These are phyloP conservation scores for Sporothrix brunneoviolacea DNA, from an alignment of 2,329 filamentous ascomycete species.

Conservation along the genomic window DNA sequence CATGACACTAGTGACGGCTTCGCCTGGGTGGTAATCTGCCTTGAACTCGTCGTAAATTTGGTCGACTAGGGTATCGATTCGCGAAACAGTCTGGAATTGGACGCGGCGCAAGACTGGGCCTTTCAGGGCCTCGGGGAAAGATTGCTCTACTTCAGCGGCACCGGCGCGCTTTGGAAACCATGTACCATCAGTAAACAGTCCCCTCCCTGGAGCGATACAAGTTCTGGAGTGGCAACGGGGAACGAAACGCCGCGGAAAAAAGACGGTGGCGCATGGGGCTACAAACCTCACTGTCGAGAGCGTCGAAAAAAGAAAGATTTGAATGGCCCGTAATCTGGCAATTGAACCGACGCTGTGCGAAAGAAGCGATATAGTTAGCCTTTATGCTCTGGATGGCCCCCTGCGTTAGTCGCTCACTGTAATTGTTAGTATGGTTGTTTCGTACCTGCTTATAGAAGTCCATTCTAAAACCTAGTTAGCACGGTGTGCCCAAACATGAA, in stretches of 20 bases:
- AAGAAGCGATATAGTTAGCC: conserved; percentile 13
- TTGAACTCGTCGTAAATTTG: conserved; percentile 73
- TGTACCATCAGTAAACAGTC: not conserved
- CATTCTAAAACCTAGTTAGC: conserved; percentile 52
- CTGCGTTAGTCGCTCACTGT: not conserved
- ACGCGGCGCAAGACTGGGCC: conserved; percentile 84
- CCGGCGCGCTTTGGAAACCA: conserved; percentile 55
- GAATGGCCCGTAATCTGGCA: conserved; percentile 95
- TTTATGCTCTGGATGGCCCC: not conserved
- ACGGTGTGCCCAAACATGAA: not conserved
- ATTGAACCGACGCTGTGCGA: conserved; percentile 72
- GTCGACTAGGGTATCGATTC: conserved; percentile 75
- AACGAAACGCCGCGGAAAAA: not conserved
- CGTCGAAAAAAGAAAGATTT: conserved; percentile 85
- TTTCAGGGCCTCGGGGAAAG: conserved; percentile 86
- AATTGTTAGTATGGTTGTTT: not conserved
- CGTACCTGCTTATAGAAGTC: conserved; percentile 89
- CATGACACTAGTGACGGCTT: conserved; percentile 69
- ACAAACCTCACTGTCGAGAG: conserved; percentile 81
- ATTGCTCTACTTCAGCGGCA: conserved; percentile 80
- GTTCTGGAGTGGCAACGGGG: not conserved
- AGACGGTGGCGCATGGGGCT: not conserved
- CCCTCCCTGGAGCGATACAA: conserved; percentile 15
- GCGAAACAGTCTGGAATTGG: conserved; percentile 81
- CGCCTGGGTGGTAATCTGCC: conserved; percentile 83